Evolutionary conservation across 2,329 filamentous ascomycete genomes (phyloP), one percentile per base, ranked within the genome.

Genomic region (Colletotrichum agaves): DNA sequence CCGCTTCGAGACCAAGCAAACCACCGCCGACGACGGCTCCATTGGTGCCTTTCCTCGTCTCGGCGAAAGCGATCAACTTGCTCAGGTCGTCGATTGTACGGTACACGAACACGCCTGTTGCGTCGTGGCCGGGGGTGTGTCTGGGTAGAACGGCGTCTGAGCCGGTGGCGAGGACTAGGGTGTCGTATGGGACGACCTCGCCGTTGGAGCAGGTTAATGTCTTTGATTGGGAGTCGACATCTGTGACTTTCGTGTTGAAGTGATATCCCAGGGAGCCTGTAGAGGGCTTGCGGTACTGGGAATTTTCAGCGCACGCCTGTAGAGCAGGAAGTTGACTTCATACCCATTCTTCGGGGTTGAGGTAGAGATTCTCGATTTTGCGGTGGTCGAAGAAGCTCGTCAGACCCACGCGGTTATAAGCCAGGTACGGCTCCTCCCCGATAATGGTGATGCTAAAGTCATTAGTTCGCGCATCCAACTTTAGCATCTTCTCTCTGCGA

Each of bases 381-480:
- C 93, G 87, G 79, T 97, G 93, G 72, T 93, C 90, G 76, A 97
- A 97, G 83, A 94, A 97, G 67, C 90, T 93, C 3, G 93, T 97
- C 57, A 97, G 83, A 3, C 94, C 94, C 33, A 97, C 94, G 65
- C 94, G 90, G 77, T 97, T 97, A 78, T 97, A 97, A 19, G 94
- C 94, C 61, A 97, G 82, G 81, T 97, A 91, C 19, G 91, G 83
- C 76, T 97, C 94, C 74, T 97, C 94, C 69, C 94, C 94, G 69
- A 98, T 91, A 11, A 97, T 93, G 1, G 93, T 85, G 58, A 97
- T 87, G 70, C 93, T 88, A 76, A 94, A 97, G 77, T 94, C 90
- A 73, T 90, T 84, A 70, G 88, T 80, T 74, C 91, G 90, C 2
- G 89, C 87, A 76, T 97, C 94, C 59, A 94, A 88, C 74, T 97